These are phyloP conservation scores for Pseudoneurospora amorphoporcata DNA, from an alignment of 495 filamentous ascomycete genomes.

Conservation along the genomic window DNA sequence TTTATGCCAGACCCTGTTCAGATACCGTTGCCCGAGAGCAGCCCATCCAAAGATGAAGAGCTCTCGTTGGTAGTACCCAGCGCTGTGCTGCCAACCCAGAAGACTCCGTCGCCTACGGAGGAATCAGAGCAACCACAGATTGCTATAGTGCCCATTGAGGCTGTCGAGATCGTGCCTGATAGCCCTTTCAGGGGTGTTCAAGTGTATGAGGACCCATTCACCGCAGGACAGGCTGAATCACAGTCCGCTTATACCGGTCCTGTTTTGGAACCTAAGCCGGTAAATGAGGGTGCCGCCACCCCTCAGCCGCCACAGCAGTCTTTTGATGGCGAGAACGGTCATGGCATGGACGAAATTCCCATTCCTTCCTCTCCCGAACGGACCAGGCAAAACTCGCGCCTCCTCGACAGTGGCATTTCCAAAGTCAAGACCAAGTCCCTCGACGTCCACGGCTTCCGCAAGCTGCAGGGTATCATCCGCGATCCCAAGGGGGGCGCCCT, in stretches of 20 bases:
- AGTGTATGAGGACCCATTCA: constrained; percentile 53
- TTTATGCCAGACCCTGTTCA: constrained; percentile 7
- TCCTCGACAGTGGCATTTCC: constrained; percentile 68
- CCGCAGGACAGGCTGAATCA: constrained; percentile 35
- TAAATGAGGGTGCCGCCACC: constrained; percentile 43
- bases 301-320: constrained; percentile 14
- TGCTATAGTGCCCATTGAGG: constrained; percentile 6
- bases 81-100: constrained; percentile 6
- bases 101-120: constrained; percentile 5
- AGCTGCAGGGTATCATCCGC: constrained; percentile 71
- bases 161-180: constrained; percentile 9
- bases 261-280: constrained; percentile 40
- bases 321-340: constrained; percentile 7
- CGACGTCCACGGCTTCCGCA: constrained; percentile 81
- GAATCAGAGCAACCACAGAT: neutral
- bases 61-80: constrained; percentile 39
- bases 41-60: constrained; percentile 37
- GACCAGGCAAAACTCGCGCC: constrained; percentile 38
- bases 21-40: constrained; percentile 9
- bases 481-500: constrained; percentile 42
- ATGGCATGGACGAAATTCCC: constrained; percentile 6
- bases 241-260: constrained; percentile 29
- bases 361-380: constrained; percentile 35
- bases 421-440: constrained; percentile 60
- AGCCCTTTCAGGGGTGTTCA: constrained; percentile 35